Conservation (phyloP, 148 eudicot species). For the Cornus suecica region DNA sequence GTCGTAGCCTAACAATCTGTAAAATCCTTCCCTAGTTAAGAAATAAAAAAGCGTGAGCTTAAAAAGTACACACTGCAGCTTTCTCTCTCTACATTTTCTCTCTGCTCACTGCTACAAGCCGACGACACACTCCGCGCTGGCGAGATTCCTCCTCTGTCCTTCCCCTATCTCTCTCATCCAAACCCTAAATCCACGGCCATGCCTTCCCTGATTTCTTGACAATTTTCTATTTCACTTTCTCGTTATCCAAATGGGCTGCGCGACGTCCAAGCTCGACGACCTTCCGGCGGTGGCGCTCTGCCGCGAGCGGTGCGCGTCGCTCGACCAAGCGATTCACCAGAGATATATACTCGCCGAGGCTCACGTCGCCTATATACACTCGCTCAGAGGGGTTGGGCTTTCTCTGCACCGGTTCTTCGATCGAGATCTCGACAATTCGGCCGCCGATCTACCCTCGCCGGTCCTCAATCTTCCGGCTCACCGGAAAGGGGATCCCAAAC, state of each 20-base stretch:
- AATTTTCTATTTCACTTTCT: background rate
- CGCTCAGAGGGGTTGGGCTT: conserved; percentile 49
- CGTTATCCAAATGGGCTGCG: conserved; percentile 65
- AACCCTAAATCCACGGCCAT: conserved; percentile 17
- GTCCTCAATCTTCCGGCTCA: conserved; percentile 33
- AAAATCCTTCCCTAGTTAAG: too few relatives aligned
- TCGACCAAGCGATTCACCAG: conserved; percentile 54
- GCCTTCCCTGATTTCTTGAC: background rate
- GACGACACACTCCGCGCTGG: conserved; percentile 42
- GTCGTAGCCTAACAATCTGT: too few relatives aligned
- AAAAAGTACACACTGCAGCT: background rate
- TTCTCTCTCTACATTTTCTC: background rate
- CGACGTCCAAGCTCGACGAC: conserved; percentile 75
- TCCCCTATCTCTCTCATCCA: conserved; percentile 19
- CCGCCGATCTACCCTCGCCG: conserved; percentile 30
- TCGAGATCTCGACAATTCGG: conserved; percentile 12
- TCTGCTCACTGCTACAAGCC: conserved; percentile 33
- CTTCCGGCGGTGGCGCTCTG: conserved; percentile 75
- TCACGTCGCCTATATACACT: conserved; percentile 61
- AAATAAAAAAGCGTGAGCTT: too few relatives aligned
- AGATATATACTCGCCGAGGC: conserved; percentile 66
- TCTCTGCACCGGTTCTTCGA: conserved; percentile 57
- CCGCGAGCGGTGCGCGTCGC: conserved; percentile 49
- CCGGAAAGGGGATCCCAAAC: conserved; percentile 31
- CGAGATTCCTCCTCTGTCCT: conserved; percentile 33